Conservation (phyloP, 164 flowering plant genomes). For the Cinnamomum micranthum region DNA sequence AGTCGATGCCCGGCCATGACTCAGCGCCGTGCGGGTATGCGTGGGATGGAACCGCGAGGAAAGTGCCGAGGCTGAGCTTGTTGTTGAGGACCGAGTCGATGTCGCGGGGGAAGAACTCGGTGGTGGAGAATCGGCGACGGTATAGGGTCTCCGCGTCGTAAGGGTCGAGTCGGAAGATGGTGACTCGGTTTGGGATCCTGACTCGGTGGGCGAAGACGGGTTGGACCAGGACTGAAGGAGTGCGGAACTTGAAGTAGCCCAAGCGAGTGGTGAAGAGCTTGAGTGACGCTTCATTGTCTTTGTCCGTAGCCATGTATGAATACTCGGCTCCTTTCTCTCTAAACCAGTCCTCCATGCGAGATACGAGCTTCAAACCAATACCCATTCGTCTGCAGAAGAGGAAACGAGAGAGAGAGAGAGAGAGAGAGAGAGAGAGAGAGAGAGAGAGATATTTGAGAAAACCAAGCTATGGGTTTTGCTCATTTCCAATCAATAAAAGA, state of each 20-base stretch:
- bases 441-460: not conserved
- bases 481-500: not conserved
- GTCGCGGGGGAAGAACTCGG: slow-evolving; percentile 95
- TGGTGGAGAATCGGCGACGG: slow-evolving; percentile 67
- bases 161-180: slow-evolving; percentile 44
- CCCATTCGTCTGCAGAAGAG: slow-evolving; percentile 72
- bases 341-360: slow-evolving; percentile 72
- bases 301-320: slow-evolving; percentile 88
- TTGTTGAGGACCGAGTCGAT: slow-evolving; percentile 70
- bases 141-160: slow-evolving; percentile 75
- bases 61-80: slow-evolving; percentile 75
- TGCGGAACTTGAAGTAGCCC: slow-evolving; percentile 83
- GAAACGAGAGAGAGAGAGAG: not conserved
- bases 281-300: slow-evolving; percentile 75
- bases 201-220: slow-evolving; percentile 87
- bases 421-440: not conserved
- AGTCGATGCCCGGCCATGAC: slow-evolving; percentile 42
- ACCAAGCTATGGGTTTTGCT: not conserved
- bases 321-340: slow-evolving; percentile 79
- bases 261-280: slow-evolving; percentile 74
- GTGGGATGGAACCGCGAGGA: slow-evolving; percentile 57
- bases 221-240: slow-evolving; percentile 77
- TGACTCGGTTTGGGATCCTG: slow-evolving; percentile 30
- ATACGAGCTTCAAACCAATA: slow-evolving; percentile 65
- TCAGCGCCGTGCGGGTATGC: not conserved